phyloP scores from a whole-genome alignment of 1,284 basidiomycete genomes.

The Cryptococcus sp. region DNA sequence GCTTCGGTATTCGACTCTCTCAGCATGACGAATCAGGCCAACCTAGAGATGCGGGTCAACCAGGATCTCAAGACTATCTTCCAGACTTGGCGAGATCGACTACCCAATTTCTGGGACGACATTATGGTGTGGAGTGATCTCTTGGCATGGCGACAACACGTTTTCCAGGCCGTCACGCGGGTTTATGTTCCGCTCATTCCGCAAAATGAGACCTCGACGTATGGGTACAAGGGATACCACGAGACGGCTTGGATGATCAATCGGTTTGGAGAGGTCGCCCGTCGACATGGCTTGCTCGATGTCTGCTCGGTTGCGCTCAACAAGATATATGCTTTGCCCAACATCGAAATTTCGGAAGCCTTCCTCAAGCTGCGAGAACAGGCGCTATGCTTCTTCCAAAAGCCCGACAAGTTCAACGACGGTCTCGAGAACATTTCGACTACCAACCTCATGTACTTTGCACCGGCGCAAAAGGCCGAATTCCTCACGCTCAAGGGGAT shows the following conservation, averaged over 20 bases:
- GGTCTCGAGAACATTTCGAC: slow-evolving; percentile 99
- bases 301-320: slow-evolving; percentile 93
- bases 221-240: slow-evolving; percentile 97
- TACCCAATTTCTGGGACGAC: slow-evolving; percentile 95
- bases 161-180: slow-evolving; percentile 89
- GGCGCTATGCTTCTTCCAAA: slow-evolving; percentile 98
- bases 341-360: slow-evolving; percentile 99
- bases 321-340: slow-evolving; percentile 97
- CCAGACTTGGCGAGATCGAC: slow-evolving; percentile 92
- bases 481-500: slow-evolving; percentile 99
- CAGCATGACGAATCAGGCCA: slow-evolving; percentile 76
- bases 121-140: slow-evolving; percentile 99
- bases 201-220: slow-evolving; percentile 56
- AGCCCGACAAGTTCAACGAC: slow-evolving; percentile 83
- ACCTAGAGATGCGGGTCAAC: slow-evolving; percentile 84
- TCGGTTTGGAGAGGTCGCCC: slow-evolving; percentile 97
- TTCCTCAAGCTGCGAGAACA: slow-evolving; percentile 99
- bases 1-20: slow-evolving; percentile 90
- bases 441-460: slow-evolving; percentile 98
- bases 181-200: slow-evolving; percentile 88
- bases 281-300: slow-evolving; percentile 93
- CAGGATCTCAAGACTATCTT: slow-evolving; percentile 93
- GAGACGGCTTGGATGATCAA: slow-evolving; percentile 99
- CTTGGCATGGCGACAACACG: slow-evolving; percentile 93
- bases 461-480: slow-evolving; percentile 88